Evolutionary conservation across 73 alveolate genomes (phyloP).

Genomic region (Paramecium bursaria): DNA sequence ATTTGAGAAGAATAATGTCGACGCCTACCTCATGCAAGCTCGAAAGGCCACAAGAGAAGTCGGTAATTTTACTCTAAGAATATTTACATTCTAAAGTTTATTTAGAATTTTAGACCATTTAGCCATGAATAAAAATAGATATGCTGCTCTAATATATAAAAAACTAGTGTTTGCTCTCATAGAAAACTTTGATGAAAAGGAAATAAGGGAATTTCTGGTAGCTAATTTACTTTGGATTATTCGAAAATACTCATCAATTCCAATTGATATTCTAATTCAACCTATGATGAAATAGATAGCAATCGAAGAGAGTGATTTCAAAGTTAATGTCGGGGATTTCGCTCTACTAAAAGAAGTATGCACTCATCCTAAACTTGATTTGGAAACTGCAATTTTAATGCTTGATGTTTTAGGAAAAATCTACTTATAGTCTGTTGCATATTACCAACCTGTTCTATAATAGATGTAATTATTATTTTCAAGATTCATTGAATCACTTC

Average conservation of each 20-base stretch:
- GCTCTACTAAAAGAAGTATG: conserved; percentile 20
- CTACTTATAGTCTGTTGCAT: conserved; percentile 15
- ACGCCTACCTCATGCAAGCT: background rate
- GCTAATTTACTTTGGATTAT: conserved; percentile 22
- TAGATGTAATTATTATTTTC: conserved; percentile 40
- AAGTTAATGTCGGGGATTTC: conserved; percentile 18
- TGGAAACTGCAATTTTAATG: conserved; percentile 13
- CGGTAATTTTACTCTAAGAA: conserved; percentile 11
- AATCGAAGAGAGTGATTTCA: conserved; percentile 15
- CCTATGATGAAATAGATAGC: conserved; percentile 43
- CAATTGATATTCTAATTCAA: conserved; percentile 21
- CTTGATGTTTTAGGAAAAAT: conserved; percentile 36
- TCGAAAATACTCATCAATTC: conserved; percentile 31
- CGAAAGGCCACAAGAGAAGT: conserved; percentile 49
- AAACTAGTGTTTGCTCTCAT: conserved; percentile 46
- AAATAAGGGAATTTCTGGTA: conserved; percentile 37
- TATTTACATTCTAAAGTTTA: conserved; percentile 31
- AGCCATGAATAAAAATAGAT: conserved; percentile 37
- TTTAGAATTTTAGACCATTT: conserved; percentile 39
- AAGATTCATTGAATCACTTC: conserved; percentile 29
- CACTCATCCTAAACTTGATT: conserved; percentile 54
- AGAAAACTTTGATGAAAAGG: conserved; percentile 56
- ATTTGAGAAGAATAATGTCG: background rate
- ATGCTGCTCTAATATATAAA: conserved; percentile 35
- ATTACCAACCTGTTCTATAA: conserved; percentile 16